A percentile compares a stretch with the other conserved stretches of the same genome.
Conservation (phyloP, 2,329 filamentous ascomycete genomes). For the Colletotrichum sp. region DNA sequence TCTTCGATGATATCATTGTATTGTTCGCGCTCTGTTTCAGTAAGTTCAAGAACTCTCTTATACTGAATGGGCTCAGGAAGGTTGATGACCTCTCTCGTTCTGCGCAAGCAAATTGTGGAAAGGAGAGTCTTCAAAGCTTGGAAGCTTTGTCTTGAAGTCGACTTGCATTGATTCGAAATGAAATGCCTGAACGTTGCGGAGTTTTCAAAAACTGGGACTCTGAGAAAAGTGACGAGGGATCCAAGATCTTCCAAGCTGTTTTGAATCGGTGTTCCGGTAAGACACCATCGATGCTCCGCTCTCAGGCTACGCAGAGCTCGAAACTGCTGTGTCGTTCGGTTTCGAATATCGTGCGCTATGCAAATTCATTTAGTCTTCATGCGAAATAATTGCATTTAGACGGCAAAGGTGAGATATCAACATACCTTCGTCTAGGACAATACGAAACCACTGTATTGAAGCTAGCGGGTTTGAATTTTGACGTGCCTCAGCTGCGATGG, state of each 20-base stretch:
- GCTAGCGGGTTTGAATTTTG: neutral
- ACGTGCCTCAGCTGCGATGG: neutral
- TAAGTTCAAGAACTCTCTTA: neutral
- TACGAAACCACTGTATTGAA: neutral
- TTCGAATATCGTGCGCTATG: neutral
- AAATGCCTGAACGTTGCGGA: neutral
- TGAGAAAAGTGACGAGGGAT: neutral
- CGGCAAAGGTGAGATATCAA: too few relatives aligned
- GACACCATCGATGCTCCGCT: neutral
- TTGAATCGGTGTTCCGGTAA: neutral
- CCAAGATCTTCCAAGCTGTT: neutral
- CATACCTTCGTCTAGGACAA: neutral
- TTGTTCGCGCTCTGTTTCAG: neutral
- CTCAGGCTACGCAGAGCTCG: neutral
- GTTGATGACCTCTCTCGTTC: neutral
- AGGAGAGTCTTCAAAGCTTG: neutral
- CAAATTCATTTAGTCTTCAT: too few relatives aligned
- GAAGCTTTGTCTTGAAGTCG: neutral
- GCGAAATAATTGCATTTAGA: too few relatives aligned
- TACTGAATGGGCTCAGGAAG: neutral
- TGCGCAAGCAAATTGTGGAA: neutral
- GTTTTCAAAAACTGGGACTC: neutral
- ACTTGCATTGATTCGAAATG: neutral
- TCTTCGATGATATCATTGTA: fast-evolving
- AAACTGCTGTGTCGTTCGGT: neutral